phyloP scores from a whole-genome alignment of 116 monocot genomes.

The Dioscorea cayenensis region DNA sequence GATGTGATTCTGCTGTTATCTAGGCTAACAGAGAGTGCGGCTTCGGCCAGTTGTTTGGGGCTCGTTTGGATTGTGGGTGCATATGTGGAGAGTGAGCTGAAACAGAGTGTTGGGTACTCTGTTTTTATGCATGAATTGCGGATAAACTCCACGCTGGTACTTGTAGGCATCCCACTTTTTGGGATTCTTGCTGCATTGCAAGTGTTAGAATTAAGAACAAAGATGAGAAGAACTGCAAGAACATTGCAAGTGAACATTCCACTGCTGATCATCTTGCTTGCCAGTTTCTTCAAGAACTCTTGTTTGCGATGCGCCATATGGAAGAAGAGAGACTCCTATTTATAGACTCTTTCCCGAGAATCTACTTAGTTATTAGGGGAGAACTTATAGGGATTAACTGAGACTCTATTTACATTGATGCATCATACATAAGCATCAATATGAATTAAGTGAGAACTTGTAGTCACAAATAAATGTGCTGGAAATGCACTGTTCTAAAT shows the following conservation, averaged over 20 bases:
- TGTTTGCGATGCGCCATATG: not conserved
- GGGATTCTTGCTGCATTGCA: not conserved
- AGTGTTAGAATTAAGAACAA: not conserved
- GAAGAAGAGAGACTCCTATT: not conserved
- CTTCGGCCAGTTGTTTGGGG: slow-evolving; percentile 25
- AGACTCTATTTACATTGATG: no score
- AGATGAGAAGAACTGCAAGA: not conserved
- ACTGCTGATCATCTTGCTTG: not conserved
- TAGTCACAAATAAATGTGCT: no score
- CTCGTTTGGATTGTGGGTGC: slow-evolving; percentile 23
- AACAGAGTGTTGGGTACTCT: slow-evolving; percentile 30
- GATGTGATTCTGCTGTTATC: slow-evolving; percentile 17
- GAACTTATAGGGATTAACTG: no score
- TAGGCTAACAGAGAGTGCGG: slow-evolving; percentile 32
- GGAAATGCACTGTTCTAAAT: no score
- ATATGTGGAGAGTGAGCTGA: slow-evolving; percentile 27
- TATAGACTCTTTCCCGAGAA: not conserved
- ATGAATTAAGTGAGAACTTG: no score
- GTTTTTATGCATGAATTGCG: slow-evolving; percentile 22
- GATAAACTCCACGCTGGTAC: slow-evolving; percentile 13
- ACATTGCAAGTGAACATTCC: not conserved
- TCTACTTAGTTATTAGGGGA: no score
- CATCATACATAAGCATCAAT: no score
- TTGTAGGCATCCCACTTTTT: not conserved
- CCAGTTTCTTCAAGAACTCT: not conserved